Percentiles rank a stretch among this genome's conserved stretches.
These are phyloP conservation scores for Lachnellula occidentalis DNA, from an alignment of 2,329 filamentous ascomycete species.

Conservation along the genomic window DNA sequence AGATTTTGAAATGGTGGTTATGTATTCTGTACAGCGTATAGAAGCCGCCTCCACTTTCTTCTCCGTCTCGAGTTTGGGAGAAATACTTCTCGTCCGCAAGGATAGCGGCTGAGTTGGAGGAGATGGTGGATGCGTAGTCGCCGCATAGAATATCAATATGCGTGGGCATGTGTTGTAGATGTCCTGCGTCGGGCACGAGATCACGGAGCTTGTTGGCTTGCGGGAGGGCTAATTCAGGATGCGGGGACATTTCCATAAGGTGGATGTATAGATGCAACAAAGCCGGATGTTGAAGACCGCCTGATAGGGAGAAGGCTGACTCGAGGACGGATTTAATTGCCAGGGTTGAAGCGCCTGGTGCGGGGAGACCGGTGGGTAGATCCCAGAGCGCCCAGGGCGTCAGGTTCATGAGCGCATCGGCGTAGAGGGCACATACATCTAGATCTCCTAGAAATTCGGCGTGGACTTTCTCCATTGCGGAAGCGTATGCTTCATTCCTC, in stretches of 20 bases:
- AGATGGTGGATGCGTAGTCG: slow-evolving; percentile 62
- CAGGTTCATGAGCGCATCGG: slow-evolving; percentile 60
- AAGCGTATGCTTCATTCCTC: slow-evolving; percentile 56
- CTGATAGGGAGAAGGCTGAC: slow-evolving; percentile 44
- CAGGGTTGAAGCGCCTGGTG: slow-evolving; percentile 47
- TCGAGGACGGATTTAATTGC: slow-evolving; percentile 57
- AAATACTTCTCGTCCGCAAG: slow-evolving; percentile 58
- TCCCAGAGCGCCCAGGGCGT: slow-evolving; percentile 63
- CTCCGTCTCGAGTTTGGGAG: slow-evolving; percentile 38
- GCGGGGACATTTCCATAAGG: slow-evolving; percentile 69
- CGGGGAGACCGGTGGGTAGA: slow-evolving; percentile 51
- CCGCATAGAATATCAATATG: slow-evolving; percentile 71
- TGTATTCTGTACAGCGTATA: slow-evolving; percentile 74
- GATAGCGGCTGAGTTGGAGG: slow-evolving; percentile 62
- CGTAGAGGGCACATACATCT: slow-evolving; percentile 59
- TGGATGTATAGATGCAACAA: slow-evolving; percentile 73
- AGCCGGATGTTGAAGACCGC: slow-evolving; percentile 56
- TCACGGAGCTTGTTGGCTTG: slow-evolving; percentile 57
- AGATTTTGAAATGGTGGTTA: slow-evolving; percentile 69
- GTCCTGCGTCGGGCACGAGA: slow-evolving; percentile 64
- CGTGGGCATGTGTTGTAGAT: slow-evolving; percentile 71
- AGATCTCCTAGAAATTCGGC: slow-evolving; percentile 47
- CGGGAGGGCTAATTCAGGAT: slow-evolving; percentile 56
- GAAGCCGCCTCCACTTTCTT: slow-evolving; percentile 59
- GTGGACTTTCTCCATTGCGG: slow-evolving; percentile 55